Evolutionary conservation across 2,329 filamentous ascomycete species (phyloP).

Genomic region (Colletotrichum orbiculare): DNA sequence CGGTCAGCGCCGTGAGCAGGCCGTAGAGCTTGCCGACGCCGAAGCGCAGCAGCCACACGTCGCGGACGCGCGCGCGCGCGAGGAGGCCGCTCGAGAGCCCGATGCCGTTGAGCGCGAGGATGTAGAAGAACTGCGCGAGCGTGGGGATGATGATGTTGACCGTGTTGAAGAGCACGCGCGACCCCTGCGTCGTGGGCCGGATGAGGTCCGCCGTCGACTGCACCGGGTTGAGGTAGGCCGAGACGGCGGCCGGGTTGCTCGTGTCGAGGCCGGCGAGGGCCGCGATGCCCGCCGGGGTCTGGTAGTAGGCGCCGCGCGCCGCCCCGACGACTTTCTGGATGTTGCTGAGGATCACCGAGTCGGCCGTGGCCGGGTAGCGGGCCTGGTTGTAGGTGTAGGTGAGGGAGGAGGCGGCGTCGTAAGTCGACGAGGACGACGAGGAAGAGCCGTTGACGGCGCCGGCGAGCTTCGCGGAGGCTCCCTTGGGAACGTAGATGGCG

Average conservation of each 20-base stretch:
- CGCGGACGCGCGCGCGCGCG: conserved; percentile 37
- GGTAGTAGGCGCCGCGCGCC: conserved; percentile 42
- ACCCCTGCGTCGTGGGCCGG: conserved; percentile 47
- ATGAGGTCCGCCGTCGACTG: conserved; percentile 43
- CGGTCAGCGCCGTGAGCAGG: conserved; percentile 49
- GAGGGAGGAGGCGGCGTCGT: conserved; percentile 47
- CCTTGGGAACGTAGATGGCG: conserved; percentile 46
- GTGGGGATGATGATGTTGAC: conserved; percentile 50
- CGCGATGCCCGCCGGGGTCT: conserved; percentile 37
- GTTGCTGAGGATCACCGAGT: conserved; percentile 43
- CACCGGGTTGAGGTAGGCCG: conserved; percentile 49
- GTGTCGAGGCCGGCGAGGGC: conserved; percentile 37
- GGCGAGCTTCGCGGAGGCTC: conserved; percentile 46
- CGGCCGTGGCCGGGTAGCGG: conserved; percentile 46
- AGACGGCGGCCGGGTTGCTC: conserved; percentile 41
- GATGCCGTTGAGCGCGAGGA: conserved; percentile 36
- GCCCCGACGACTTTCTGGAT: conserved; percentile 43
- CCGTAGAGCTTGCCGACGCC: conserved; percentile 46
- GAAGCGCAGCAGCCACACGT: conserved; percentile 42
- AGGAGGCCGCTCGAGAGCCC: conserved; percentile 15
- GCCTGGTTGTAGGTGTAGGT: conserved; percentile 51
- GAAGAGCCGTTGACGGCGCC: conserved; percentile 41
- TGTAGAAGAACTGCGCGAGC: conserved; percentile 46
- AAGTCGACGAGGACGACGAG: conserved; percentile 39
- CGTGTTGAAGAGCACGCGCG: conserved; percentile 50